phyloP scores from a whole-genome alignment of 106 monocot species.

The Platanthera zijinensis region DNA sequence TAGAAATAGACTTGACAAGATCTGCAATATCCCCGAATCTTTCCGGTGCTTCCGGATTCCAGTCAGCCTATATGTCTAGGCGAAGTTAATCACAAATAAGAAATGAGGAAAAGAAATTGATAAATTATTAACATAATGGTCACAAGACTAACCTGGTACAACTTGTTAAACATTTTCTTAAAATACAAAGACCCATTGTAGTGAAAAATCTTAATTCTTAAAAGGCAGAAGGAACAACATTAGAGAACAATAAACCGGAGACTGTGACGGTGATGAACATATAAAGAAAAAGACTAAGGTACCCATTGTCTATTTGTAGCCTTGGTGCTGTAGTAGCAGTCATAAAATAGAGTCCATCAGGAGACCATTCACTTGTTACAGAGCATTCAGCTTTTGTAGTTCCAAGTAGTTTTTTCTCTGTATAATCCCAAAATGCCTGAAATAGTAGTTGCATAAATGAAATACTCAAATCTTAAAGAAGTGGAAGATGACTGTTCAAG shows the following conservation, averaged over 20 bases:
- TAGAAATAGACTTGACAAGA: constrained; percentile 48
- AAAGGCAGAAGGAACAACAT: constrained; percentile 6
- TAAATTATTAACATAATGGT: neutral
- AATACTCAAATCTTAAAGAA: neutral
- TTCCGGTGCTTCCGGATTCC: constrained; percentile 91
- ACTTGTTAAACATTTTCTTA: constrained; percentile 76
- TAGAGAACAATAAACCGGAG: constrained; percentile 1
- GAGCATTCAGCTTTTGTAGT: constrained; percentile 89
- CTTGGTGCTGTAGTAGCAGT: constrained; percentile 97
- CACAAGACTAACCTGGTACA: constrained; percentile 59
- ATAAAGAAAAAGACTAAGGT: constrained; percentile 1
- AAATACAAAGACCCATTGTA: constrained; percentile 78
- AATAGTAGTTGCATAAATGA: neutral
- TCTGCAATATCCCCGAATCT: constrained; percentile 60
- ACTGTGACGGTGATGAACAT: neutral
- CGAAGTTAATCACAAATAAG: constrained; percentile 4
- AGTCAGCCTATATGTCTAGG: constrained; percentile 59
- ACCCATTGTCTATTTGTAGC: constrained; percentile 96
- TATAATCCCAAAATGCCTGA: constrained; percentile 95
- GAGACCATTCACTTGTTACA: constrained; percentile 97
- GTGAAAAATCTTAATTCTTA: constrained; percentile 86
- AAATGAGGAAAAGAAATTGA: neutral
- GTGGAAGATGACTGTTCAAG: neutral
- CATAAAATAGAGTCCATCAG: constrained; percentile 93
- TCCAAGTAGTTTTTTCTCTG: constrained; percentile 70